phyloP scores from a whole-genome alignment of 2,329 filamentous ascomycete genomes.

The Coniochaeta prunicola region DNA sequence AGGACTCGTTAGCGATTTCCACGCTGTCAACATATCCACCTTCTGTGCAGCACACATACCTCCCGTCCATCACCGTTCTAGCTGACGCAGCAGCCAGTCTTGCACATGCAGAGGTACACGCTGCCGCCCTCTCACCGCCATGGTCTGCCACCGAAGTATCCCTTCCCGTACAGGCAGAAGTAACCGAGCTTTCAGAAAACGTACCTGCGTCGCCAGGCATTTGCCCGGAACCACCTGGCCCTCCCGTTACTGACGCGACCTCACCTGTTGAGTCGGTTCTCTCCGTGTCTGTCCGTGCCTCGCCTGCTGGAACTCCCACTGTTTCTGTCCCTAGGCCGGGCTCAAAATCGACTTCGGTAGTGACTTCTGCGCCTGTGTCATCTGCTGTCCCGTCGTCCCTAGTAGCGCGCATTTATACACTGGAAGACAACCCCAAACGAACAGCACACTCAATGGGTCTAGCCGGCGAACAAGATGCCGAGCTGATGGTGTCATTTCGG shows the following conservation, averaged over 20 bases:
- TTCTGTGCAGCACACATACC: not conserved
- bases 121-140: not conserved
- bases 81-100: not conserved
- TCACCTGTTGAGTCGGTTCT: not conserved
- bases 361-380: not conserved
- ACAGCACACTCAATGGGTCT: slow-evolving; percentile 38
- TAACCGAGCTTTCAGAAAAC: not conserved
- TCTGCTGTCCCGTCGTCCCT: not conserved
- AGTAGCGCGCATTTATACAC: slow-evolving; percentile 18
- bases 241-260: not conserved
- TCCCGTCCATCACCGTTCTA: not conserved
- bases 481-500: slow-evolving; percentile 37
- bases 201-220: not conserved
- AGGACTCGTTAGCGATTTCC: not conserved
- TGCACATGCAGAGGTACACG: not conserved
- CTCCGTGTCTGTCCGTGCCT: not conserved
- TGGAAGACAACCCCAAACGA: slow-evolving; percentile 32
- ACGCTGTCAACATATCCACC: not conserved
- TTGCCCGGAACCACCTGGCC: not conserved
- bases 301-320: not conserved
- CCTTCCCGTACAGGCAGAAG: not conserved
- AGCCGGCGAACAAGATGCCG: slow-evolving; percentile 37
- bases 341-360: not conserved
- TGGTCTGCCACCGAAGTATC: not conserved
- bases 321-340: not conserved